Evolutionary conservation across 2,329 filamentous ascomycete genomes (phyloP), one percentile per base, ranked within the genome.

Genomic region (Colletotrichum gloeosporioides): DNA sequence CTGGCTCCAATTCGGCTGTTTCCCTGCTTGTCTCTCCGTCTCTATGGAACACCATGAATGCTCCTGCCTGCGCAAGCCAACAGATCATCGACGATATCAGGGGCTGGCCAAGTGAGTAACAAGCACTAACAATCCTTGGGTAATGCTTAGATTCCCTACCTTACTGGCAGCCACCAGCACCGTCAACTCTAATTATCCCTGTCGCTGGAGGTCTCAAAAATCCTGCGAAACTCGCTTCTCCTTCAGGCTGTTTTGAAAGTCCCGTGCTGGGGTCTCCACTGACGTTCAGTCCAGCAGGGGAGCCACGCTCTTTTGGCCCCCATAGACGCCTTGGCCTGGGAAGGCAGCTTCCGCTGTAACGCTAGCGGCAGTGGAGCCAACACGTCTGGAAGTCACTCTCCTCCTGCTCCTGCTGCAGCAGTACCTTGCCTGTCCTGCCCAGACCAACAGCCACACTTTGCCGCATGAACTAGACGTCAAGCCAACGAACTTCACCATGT

Each of bases 141-240:
- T 0, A 39, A 16, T 34, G 62, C 34, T 64, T 25, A 25, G 62
- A 32, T 64, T 36, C 18, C 62, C 22, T 18, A 57, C 53, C 22
- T 16, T 29, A 27, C 9, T 10, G 32, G 22, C 18, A 53, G 61
- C 22, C 22, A 27, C 25, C 18, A 36, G 36, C 36, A 67, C 64
- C 65, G 36, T 53, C 36, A 78, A 78, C 73, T 74, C 68, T 77
- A 78, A 73, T 69, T 72, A 79, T 73, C 63, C 76, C 69, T 78
- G 77, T 65, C 68, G 18, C 55, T 64, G 71, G 73, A 76, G 72
- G 76, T 79, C 77, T 78, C 79, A 79, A 69, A 79, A 78, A 76
- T 73, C 62, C 69, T 78, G 78, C 82, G 84, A 86, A 86, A 86
- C 84, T 85, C 84, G 83, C 83, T 85, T 85, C 73, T 78, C 78